Conservation (phyloP, 2,329 filamentous ascomycete genomes). For the Botrytis aclada region DNA sequence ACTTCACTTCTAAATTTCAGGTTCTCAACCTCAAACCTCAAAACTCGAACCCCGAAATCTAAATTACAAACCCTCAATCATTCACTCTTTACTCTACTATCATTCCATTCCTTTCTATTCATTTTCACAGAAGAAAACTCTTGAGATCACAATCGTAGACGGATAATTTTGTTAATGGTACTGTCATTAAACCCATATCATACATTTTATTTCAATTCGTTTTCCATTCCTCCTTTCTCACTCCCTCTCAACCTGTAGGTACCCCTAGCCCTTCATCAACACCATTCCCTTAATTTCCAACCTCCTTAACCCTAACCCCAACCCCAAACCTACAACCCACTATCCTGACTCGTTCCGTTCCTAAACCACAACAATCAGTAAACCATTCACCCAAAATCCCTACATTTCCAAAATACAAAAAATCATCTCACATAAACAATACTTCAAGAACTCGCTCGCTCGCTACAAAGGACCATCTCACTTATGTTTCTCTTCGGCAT, state of each 20-base stretch:
- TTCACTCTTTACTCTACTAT: rapidly evolving
- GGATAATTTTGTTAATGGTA: neutral
- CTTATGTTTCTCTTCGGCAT: conserved; percentile 34
- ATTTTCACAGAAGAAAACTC: neutral
- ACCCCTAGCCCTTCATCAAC: neutral
- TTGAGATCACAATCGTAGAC: neutral
- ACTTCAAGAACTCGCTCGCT: neutral
- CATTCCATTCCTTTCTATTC: neutral
- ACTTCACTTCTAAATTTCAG: no score
- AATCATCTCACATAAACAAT: conserved; percentile 3
- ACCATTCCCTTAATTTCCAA: no score
- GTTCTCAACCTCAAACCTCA: no score
- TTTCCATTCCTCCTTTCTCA: neutral
- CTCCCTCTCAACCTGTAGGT: neutral
- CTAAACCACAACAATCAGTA: conserved; percentile 23
- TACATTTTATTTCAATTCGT: neutral
- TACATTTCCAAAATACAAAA: neutral
- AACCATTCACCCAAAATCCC: neutral
- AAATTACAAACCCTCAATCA: neutral
- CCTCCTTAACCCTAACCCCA: neutral
- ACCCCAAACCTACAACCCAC: conserved; percentile 23
- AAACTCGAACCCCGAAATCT: neutral
- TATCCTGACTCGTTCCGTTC: conserved; percentile 33
- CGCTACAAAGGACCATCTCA: conserved; percentile 25
- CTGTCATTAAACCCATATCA: conserved; percentile 5